phyloP scores from a whole-genome alignment of 257 asterid species.

The Eustoma russellianum region DNA sequence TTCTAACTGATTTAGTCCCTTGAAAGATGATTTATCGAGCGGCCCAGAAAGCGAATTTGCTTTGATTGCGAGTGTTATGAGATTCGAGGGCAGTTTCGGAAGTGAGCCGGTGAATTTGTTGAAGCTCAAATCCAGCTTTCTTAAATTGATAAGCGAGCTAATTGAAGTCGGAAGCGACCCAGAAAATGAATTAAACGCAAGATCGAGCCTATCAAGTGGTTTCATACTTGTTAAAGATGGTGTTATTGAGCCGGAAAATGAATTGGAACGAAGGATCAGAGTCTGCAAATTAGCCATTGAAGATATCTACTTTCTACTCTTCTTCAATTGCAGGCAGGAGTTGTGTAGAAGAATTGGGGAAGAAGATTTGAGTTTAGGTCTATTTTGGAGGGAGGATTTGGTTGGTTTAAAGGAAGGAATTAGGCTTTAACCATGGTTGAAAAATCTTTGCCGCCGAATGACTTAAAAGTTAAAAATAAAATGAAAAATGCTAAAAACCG shows the following conservation, averaged over 20 bases:
- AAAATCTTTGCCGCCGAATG: no score
- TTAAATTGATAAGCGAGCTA: conserved; percentile 29
- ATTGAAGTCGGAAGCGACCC: conserved; percentile 41
- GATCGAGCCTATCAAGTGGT: conserved; percentile 50
- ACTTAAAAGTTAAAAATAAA: no score
- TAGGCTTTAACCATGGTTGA: no score
- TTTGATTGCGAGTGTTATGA: conserved; percentile 53
- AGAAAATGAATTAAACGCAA: conserved; percentile 51
- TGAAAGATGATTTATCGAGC: conserved; percentile 33
- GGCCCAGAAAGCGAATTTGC: conserved; percentile 57
- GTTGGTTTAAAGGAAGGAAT: no score
- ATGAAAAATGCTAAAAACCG: no score
- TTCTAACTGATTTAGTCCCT: conserved; percentile 41
- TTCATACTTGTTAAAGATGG: conserved; percentile 36
- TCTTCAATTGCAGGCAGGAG: no score
- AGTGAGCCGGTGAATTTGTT: conserved; percentile 59
- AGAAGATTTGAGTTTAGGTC: no score
- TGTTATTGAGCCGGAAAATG: conserved; percentile 65
- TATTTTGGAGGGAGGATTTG: no score
- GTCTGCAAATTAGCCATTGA: conserved; percentile 36
- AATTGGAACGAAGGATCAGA: conserved; percentile 60
- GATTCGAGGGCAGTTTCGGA: conserved; percentile 60
- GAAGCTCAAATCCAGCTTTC: conserved; percentile 61
- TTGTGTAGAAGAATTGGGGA: no score
- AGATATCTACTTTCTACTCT: no score